These are phyloP conservation scores for Endoconidiophora laricicola DNA, from an alignment of 2,329 filamentous ascomycete genomes.

Conservation along the genomic window DNA sequence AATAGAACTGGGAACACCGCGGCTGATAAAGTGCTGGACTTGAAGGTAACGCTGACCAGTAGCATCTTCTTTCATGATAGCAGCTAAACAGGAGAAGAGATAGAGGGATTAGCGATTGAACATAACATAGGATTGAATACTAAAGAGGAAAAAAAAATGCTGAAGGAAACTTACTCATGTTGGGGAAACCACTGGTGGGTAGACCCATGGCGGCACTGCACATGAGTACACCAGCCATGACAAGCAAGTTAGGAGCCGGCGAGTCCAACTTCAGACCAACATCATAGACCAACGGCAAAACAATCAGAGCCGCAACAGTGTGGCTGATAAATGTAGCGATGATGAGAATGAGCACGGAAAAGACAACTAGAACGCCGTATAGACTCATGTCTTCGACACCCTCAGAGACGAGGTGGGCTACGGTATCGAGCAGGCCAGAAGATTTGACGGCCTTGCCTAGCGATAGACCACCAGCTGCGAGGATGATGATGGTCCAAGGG, in stretches of 20 bases:
- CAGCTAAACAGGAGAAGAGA: slow-evolving; percentile 36
- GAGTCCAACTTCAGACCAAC: slow-evolving; percentile 74
- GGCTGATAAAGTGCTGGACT: slow-evolving; percentile 85
- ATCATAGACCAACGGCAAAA: slow-evolving; percentile 75
- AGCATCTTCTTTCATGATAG: slow-evolving; percentile 97
- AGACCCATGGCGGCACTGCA: slow-evolving; percentile 92
- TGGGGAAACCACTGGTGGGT: slow-evolving; percentile 91
- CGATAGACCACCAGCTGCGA: slow-evolving; percentile 81
- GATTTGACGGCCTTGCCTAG: slow-evolving; percentile 89
- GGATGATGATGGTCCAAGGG: slow-evolving; percentile 98
- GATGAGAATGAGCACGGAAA: slow-evolving; percentile 68
- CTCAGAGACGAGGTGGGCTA: slow-evolving; percentile 60
- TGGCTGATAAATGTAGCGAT: slow-evolving; percentile 97
- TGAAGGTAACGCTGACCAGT: slow-evolving; percentile 82
- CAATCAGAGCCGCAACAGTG: slow-evolving; percentile 88
- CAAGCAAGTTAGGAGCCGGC: slow-evolving; percentile 82
- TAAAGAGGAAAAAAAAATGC: neutral
- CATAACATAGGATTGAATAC: neutral
- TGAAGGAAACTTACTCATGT: slow-evolving; percentile 70
- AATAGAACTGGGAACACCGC: slow-evolving; percentile 78
- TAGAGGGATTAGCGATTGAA: neutral
- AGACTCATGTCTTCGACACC: slow-evolving; percentile 63
- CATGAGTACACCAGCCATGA: slow-evolving; percentile 93
- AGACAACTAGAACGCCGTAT: slow-evolving; percentile 75
- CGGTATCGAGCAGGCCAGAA: slow-evolving; percentile 77